These are phyloP conservation scores for Stevia rebaudiana DNA, from an alignment of 140 eudicot species.

Conservation along the genomic window DNA sequence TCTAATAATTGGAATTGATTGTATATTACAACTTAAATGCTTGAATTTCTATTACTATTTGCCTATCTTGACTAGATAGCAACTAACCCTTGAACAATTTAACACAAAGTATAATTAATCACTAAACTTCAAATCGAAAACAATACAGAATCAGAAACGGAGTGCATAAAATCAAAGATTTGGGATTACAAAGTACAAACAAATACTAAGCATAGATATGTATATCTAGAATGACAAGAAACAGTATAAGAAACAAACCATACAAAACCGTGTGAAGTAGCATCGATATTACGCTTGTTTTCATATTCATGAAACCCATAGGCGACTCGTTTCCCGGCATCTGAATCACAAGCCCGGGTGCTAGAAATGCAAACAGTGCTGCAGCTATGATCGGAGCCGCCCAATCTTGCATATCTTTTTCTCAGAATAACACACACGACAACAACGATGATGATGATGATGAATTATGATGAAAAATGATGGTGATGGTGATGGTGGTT, in stretches of 20 bases:
- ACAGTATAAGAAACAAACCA: constrained; percentile 78
- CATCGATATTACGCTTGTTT: constrained; percentile 70
- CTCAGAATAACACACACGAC: constrained; percentile 3
- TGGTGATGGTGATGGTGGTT: too few relatives aligned
- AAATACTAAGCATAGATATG: constrained; percentile 68
- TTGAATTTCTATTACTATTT: not conserved
- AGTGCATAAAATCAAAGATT: not conserved
- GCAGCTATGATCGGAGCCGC: constrained; percentile 80
- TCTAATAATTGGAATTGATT: constrained; percentile 16
- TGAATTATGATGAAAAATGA: too few relatives aligned
- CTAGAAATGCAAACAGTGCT: constrained; percentile 74
- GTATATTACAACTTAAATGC: constrained; percentile 17
- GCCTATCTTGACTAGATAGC: not conserved
- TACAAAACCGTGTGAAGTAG: constrained; percentile 63
- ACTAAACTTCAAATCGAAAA: too few relatives aligned
- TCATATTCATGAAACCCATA: constrained; percentile 83
- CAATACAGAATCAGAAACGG: not conserved
- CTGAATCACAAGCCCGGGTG: constrained; percentile 78
- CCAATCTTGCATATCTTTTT: constrained; percentile 59
- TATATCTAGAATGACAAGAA: constrained; percentile 68
- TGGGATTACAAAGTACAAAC: not conserved
- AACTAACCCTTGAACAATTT: not conserved
- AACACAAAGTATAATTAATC: not conserved
- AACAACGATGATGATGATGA: too few relatives aligned
- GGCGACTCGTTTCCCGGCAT: constrained; percentile 73